Base-by-base conservation (phyloP, 2,329 filamentous ascomycete genomes). In the Scedosporium boydii region DNA sequence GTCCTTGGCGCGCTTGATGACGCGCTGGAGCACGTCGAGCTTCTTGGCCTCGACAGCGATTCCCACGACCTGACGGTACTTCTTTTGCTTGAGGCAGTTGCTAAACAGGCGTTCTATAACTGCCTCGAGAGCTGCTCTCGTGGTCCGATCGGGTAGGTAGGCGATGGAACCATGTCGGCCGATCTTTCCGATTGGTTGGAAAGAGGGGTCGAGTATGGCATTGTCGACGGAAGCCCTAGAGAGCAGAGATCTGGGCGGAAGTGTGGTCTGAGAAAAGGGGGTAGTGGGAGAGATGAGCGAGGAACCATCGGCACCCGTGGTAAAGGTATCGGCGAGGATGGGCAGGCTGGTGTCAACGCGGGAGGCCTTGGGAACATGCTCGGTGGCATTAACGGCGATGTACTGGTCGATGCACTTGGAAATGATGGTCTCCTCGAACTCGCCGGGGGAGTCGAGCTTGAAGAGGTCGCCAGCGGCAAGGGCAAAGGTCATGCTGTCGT, bases 371-470 rank as follows among this genome's bases (percentile, higher is more conserved):
- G 80, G 71, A 14, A 77, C 74, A 21, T 74, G 71, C 68, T 84
- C 80, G 67, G 80, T 78, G 53, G 81, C 78, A 59, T 80, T 82
- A 53, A 93, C 83, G 64, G 91, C 87, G 71, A 99, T 97, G 78
- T 97, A 99, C 67, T 96, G 96, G 76, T 99, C 95, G 71, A 99
- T 87, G 73, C 95, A 99, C 83, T 96, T 97, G 64, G 93, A 93
- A 75, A 98, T 93, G 78, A 99, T 98, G 63, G 95, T 99, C 79
- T 99, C 93, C 76, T 99, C 95, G 72, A 96, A 99, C 79, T 99
- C 95, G 76, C 91, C 90, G 60, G 90, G 88, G 62, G 88, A 84
- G 71, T 97, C 90, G 67, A 98, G 85, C 78, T 96, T 91, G 82
- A 99, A 97, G 59, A 96, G 87, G 73, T 97, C 91, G 64, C 95